phyloP scores from a whole-genome alignment of 1,139 yeast species.

The Debaryomyces singareniensis region DNA sequence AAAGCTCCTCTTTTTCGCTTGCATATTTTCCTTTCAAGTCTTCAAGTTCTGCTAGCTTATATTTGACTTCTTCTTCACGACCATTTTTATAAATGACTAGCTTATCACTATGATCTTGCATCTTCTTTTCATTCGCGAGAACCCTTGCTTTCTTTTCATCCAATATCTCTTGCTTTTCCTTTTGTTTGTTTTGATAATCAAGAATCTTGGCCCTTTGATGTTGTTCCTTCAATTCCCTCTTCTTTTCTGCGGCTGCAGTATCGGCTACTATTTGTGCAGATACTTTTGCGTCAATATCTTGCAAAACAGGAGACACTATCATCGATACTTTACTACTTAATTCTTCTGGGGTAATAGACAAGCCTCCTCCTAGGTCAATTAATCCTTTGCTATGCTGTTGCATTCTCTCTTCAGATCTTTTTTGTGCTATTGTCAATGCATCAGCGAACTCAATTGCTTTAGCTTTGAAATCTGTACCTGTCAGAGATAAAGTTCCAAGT shows the following conservation, averaged over 20 bases:
- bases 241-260: conserved; percentile 21
- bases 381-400: conserved; percentile 44
- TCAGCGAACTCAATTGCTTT: conserved; percentile 40
- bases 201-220: conserved; percentile 45
- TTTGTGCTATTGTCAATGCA: conserved; percentile 63
- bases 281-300: conserved; percentile 69
- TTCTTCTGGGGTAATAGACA: conserved; percentile 68
- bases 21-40: conserved; percentile 28
- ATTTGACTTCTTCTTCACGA: conserved; percentile 33
- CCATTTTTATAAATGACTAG: conserved; percentile 23
- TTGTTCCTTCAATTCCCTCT: conserved; percentile 24
- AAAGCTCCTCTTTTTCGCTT: conserved; percentile 31
- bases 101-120: conserved; percentile 34
- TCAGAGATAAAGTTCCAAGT: conserved; percentile 29
- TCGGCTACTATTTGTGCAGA: conserved; percentile 66
- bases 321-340: conserved; percentile 77
- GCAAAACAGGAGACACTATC: conserved; percentile 79
- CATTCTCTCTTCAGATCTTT: conserved; percentile 51
- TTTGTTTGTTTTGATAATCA: conserved; percentile 45
- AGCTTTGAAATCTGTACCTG: conserved; percentile 29
- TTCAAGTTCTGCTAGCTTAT: conserved; percentile 28
- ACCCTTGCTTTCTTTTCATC: conserved; percentile 33
- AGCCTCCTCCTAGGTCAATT: conserved; percentile 85
- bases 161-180: conserved; percentile 34
- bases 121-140: conserved; percentile 32